Conservation (phyloP, 768 basidiomycete species). For the Sarcomyxa edulis region DNA sequence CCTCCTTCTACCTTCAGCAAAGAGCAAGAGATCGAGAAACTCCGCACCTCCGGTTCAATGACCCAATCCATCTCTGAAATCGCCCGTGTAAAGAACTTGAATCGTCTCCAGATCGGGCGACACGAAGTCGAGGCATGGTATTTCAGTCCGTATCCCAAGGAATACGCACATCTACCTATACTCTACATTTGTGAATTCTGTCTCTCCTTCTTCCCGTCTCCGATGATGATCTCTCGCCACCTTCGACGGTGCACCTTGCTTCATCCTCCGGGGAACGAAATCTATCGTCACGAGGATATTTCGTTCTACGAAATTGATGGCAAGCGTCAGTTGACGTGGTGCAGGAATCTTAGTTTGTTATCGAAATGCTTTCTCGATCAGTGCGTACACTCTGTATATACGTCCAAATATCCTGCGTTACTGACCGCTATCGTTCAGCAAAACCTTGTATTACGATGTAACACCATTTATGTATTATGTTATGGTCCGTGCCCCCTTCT, state of each 20-base stretch:
- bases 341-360: conserved; percentile 91
- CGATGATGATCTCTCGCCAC: conserved; percentile 88
- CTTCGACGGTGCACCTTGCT: conserved; percentile 85
- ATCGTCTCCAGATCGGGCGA: conserved; percentile 91
- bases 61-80: conserved; percentile 98
- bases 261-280: conserved; percentile 98
- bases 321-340: conserved; percentile 92
- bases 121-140: conserved; percentile 99
- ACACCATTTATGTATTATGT: conserved; percentile 99
- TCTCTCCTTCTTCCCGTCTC: conserved; percentile 86
- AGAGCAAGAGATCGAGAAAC: conserved; percentile 97
- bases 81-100: conserved; percentile 96
- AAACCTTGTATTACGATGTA: conserved; percentile 99
- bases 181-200: conserved; percentile 99
- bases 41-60: conserved; percentile 97
- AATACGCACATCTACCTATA: conserved; percentile 92
- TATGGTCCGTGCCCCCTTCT: conserved; percentile 57
- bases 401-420: conserved; percentile 5
- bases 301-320: conserved; percentile 99
- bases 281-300: conserved; percentile 95
- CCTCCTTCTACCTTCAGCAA: conserved; percentile 78
- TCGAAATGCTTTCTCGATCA: conserved; percentile 99
- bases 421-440: conserved; percentile 44
- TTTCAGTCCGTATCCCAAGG: conserved; percentile 97
- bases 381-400: conserved; percentile 36